Conservation (phyloP, 345 rosid species). For the Psidium friedrichsthalianum region DNA sequence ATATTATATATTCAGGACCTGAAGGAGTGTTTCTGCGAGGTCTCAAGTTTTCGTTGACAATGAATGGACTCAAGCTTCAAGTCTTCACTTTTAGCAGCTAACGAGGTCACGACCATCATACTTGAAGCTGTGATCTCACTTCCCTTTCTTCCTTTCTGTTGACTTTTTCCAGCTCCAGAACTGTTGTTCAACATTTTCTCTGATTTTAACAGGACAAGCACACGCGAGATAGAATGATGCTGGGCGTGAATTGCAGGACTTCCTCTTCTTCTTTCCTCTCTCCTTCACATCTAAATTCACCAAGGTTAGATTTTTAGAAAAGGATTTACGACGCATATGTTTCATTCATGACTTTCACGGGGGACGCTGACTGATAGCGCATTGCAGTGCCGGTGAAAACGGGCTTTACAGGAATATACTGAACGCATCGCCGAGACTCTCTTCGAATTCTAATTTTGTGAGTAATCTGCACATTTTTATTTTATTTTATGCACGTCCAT, state of each 20-base stretch:
- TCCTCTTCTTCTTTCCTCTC: conserved; percentile 33
- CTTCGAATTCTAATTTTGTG: conserved; percentile 31
- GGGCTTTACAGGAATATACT: conserved; percentile 10
- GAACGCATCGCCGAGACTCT: conserved; percentile 28
- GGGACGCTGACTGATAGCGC: not conserved
- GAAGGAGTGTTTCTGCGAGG: not conserved
- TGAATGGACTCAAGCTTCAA: not conserved
- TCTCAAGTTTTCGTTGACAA: not conserved
- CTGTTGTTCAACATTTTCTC: not conserved
- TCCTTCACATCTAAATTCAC: conserved; percentile 17
- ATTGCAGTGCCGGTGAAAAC: conserved; percentile 25
- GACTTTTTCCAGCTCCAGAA: not conserved
- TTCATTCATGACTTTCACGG: not conserved
- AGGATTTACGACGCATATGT: not conserved
- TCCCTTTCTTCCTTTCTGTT: not conserved
- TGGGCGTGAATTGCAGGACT: conserved; percentile 31
- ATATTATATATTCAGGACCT: not conserved
- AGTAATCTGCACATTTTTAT: conserved; percentile 4
- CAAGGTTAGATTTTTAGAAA: conserved; percentile 16
- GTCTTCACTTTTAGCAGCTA: not conserved
- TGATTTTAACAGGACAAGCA: not conserved
- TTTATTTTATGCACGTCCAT: not conserved
- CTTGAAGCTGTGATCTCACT: not conserved
- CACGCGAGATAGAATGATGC: conserved; percentile 11
- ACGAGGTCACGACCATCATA: conserved; percentile 1